A percentile compares a stretch with the other conserved stretches of the same genome.
Evolutionary conservation across 2,329 filamentous ascomycete species (phyloP).

Genomic region (Geosmithia flava): DNA sequence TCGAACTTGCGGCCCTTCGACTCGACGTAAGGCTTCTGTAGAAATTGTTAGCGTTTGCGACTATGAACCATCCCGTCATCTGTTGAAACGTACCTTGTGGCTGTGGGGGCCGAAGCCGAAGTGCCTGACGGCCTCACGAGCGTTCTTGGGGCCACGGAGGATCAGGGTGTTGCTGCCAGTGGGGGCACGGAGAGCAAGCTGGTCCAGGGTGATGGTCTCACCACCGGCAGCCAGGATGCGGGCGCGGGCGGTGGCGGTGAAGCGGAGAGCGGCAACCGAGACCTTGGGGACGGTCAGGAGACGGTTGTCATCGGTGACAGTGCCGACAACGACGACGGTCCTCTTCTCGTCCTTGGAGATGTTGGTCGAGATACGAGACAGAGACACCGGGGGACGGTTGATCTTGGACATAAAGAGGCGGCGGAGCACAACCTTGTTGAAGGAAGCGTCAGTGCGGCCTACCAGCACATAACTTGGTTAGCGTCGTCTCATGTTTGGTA

Average conservation of each 20-base stretch:
- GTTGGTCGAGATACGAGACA: slow-evolving; percentile 77
- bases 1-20: slow-evolving; percentile 99
- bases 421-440: slow-evolving; percentile 98
- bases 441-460: slow-evolving; percentile 92
- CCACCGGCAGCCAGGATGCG: slow-evolving; percentile 89
- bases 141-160: slow-evolving; percentile 95
- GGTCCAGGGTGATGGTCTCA: slow-evolving; percentile 90
- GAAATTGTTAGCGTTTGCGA: slow-evolving; percentile 17
- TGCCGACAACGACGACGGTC: slow-evolving; percentile 89
- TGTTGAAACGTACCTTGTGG: slow-evolving; percentile 63
- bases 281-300: slow-evolving; percentile 84
- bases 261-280: slow-evolving; percentile 85
- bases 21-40: slow-evolving; percentile 85
- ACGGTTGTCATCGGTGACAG: slow-evolving; percentile 96
- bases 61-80: neutral
- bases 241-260: slow-evolving; percentile 91
- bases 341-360: slow-evolving; percentile 58
- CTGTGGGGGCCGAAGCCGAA: slow-evolving; percentile 97
- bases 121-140: slow-evolving; percentile 96
- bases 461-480: slow-evolving; percentile 3
- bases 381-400: slow-evolving; percentile 90
- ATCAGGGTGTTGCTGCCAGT: slow-evolving; percentile 96
- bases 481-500: neutral
- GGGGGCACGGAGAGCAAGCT: slow-evolving; percentile 88
- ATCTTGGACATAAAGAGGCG: slow-evolving; percentile 98